Conservation (phyloP, 2,329 filamentous ascomycete genomes). For the Fusarium coicis region DNA sequence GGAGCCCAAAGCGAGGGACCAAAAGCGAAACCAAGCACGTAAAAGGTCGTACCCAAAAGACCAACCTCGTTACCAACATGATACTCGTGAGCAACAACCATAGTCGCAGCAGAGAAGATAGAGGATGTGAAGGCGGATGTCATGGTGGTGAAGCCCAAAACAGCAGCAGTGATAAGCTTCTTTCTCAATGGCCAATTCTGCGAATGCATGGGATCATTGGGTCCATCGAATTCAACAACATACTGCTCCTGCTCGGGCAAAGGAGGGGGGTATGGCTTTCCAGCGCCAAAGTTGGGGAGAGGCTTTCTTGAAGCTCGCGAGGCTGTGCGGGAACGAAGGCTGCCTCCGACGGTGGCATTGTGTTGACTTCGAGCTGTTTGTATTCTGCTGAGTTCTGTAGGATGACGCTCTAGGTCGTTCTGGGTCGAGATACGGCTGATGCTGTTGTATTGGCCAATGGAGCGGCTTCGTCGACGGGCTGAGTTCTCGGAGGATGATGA, state of each 20-base stretch:
- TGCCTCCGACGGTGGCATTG: slow-evolving; percentile 74
- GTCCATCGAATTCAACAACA: slow-evolving; percentile 86
- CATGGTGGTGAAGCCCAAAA: slow-evolving; percentile 79
- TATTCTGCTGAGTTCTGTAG: slow-evolving; percentile 76
- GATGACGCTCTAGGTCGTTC: slow-evolving; percentile 74
- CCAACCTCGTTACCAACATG: slow-evolving; percentile 70
- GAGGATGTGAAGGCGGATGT: slow-evolving; percentile 78
- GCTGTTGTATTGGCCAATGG: slow-evolving; percentile 50
- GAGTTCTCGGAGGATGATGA: slow-evolving; percentile 57
- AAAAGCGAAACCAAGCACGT: slow-evolving; percentile 77
- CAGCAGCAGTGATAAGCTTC: slow-evolving; percentile 76
- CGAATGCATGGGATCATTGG: slow-evolving; percentile 83
- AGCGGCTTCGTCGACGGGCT: slow-evolving; percentile 19
- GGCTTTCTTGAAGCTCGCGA: slow-evolving; percentile 65
- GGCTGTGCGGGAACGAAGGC: slow-evolving; percentile 49
- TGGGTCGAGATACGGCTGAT: slow-evolving; percentile 73
- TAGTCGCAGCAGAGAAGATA: slow-evolving; percentile 77
- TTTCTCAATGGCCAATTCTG: slow-evolving; percentile 87
- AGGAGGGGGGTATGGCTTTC: slow-evolving; percentile 78
- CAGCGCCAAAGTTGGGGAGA: slow-evolving; percentile 75
- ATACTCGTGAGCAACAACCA: slow-evolving; percentile 66
- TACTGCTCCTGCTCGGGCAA: slow-evolving; percentile 79
- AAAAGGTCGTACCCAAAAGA: slow-evolving; percentile 73
- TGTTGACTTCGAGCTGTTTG: slow-evolving; percentile 78
- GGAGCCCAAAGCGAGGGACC: slow-evolving; percentile 80